Percentiles rank a stretch among this genome's conserved stretches.
These are phyloP conservation scores for Cryptococcus maquisensis DNA, from an alignment of 1,284 basidiomycete species.

Conservation along the genomic window DNA sequence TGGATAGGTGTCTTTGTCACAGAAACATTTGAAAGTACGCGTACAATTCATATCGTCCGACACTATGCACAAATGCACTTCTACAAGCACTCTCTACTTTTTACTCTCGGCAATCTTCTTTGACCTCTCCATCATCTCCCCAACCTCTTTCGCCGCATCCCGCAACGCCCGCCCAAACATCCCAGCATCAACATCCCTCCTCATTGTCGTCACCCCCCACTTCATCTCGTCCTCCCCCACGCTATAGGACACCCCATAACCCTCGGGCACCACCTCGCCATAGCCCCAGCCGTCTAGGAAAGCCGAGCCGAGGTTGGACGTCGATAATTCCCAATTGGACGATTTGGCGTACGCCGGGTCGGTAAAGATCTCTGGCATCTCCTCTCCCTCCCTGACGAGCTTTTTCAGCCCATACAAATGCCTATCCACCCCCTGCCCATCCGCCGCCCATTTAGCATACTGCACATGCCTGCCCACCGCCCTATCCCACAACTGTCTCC, in stretches of 20 bases:
- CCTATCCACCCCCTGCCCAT: slow-evolving; percentile 91
- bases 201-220: slow-evolving; percentile 83
- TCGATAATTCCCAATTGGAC: slow-evolving; percentile 87
- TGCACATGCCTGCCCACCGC: slow-evolving; percentile 79
- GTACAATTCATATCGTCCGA: background rate
- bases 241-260: slow-evolving; percentile 88
- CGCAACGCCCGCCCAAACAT: slow-evolving; percentile 67
- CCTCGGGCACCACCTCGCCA: slow-evolving; percentile 89
- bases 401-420: slow-evolving; percentile 93
- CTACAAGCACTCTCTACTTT: background rate
- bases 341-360: slow-evolving; percentile 70
- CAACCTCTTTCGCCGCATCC: slow-evolving; percentile 73
- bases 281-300: slow-evolving; percentile 96
- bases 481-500: slow-evolving; percentile 67
- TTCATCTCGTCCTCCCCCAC: slow-evolving; percentile 83
- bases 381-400: slow-evolving; percentile 70
- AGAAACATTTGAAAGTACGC: no score
- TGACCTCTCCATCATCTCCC: slow-evolving; percentile 68
- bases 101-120: slow-evolving; percentile 17
- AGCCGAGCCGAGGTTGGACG: slow-evolving; percentile 76
- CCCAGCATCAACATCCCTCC: slow-evolving; percentile 43
- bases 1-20: no score
- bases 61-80: background rate
- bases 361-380: slow-evolving; percentile 69
- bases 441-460: slow-evolving; percentile 86